Base-by-base conservation (phyloP, 208 protist species). In the Leptomonas pyrrhocoris region DNA sequence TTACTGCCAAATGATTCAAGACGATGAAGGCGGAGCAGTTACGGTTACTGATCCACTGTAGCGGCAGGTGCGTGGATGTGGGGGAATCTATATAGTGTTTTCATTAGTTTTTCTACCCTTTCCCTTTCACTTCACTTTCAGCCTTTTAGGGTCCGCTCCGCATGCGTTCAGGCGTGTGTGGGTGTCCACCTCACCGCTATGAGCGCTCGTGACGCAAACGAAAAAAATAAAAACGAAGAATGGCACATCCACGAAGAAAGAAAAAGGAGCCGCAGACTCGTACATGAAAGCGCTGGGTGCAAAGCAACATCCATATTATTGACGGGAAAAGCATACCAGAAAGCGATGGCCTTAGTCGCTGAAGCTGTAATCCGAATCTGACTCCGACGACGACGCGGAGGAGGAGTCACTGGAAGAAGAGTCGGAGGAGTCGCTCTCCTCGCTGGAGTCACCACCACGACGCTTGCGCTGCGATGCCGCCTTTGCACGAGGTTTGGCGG, bases 361-460 rank as follows among this genome's bases (percentile, higher is more conserved):
- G 56, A 89, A 89, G 63, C 79, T 77, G 65, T 72, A 61, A 53
- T 86, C 78, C 6, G 68, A 78, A 36, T 76, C 83, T 27, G 80
- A 73, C 16, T 73, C 66, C 8, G 55, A 72, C 12, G 71, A 74
- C 7, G 73, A 76, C 40, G 71, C 3, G 9, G 61, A 36, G 31
- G 68, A 73, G 43, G 81, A 50, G 30, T 72, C 73, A 25, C 43
- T 53, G 2, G 58, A 49, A 12, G 67, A 68, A 7, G 73, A 69
- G 15, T 42, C 45, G 6, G 55, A 58, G 4, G 45, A 59, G 38
- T 48, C 43, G 59, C 51, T 70, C 2, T 74, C 68, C 16, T 76
- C 67, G 15, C 68, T 74, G 13, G 64, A 60, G 21, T 67, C 61
- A 27, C 53, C 57, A 34, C 34, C 30, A 28, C 48, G 58, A 30